A percentile compares a stretch with the other conserved stretches of the same genome.
phyloP scores from a whole-genome alignment of 2,329 filamentous ascomycete species.

The Sporothrix inflata region DNA sequence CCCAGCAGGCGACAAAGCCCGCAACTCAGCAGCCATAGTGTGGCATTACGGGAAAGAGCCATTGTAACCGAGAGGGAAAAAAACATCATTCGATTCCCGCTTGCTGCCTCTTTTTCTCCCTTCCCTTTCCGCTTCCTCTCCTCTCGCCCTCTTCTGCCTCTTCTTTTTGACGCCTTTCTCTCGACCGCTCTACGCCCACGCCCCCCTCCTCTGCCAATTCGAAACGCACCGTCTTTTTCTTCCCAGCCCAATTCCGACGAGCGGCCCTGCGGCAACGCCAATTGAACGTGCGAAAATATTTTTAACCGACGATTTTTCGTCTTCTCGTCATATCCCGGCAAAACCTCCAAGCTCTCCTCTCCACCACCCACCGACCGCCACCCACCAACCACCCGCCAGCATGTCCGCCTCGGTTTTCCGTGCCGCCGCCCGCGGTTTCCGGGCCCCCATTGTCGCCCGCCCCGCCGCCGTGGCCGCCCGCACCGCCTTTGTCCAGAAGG shows the following conservation, averaged over 20 bases:
- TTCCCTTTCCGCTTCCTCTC: conserved; percentile 30
- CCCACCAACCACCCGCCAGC: neutral
- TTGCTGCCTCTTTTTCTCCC: conserved; percentile 25
- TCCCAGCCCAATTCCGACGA: neutral
- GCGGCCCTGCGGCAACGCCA: conserved; percentile 23
- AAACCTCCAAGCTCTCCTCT: conserved; percentile 21
- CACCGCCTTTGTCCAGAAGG: conserved; percentile 55
- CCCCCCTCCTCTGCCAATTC: neutral
- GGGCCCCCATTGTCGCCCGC: conserved; percentile 56
- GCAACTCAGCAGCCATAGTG: conserved; percentile 1
- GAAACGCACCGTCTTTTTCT: neutral
- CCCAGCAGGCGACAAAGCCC: conserved; percentile 16
- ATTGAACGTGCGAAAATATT: conserved; percentile 22
- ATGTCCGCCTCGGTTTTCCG: conserved; percentile 69
- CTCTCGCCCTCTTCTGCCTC: neutral
- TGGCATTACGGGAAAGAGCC: neutral
- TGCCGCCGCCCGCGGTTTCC: conserved; percentile 70
- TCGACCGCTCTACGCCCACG: conserved; percentile 7
- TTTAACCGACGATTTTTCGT: conserved; percentile 29
- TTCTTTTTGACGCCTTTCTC: neutral
- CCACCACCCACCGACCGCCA: conserved; percentile 20
- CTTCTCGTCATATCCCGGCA: conserved; percentile 24
- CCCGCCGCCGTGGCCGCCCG: conserved; percentile 57
- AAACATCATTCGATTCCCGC: conserved; percentile 37
- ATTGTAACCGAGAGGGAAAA: conserved; percentile 33